Conservation (phyloP, 495 filamentous ascomycete species). For the Arthonia radiata region DNA sequence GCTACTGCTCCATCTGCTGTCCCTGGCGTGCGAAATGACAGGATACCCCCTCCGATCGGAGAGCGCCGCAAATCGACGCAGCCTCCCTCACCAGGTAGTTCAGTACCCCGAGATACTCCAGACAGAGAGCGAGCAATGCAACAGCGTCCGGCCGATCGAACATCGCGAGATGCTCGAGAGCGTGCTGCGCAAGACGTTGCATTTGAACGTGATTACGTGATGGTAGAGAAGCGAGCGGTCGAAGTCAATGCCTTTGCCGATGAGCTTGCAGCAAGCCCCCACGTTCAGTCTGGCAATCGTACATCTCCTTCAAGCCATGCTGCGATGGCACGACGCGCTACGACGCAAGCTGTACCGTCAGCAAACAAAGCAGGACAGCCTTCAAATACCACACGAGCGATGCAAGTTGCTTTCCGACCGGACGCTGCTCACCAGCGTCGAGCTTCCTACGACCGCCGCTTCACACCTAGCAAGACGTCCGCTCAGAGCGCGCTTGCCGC, state of each 20-base stretch:
- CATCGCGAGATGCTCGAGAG: slow-evolving; percentile 35
- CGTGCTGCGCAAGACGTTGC: slow-evolving; percentile 66
- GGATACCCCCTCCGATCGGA: slow-evolving; percentile 4
- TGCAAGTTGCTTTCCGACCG: slow-evolving; percentile 40
- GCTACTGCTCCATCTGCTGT: no score
- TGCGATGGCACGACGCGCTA: slow-evolving; percentile 40
- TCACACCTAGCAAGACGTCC: slow-evolving; percentile 50
- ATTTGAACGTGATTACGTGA: slow-evolving; percentile 78
- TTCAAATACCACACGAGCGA: slow-evolving; percentile 29
- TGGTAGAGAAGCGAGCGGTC: slow-evolving; percentile 83
- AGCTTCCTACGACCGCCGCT: slow-evolving; percentile 55
- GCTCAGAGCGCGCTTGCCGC: slow-evolving; percentile 80
- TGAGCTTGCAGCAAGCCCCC: slow-evolving; percentile 59
- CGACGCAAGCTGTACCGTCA: slow-evolving; percentile 31
- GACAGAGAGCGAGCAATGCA: slow-evolving; percentile 10
- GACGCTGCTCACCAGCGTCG: slow-evolving; percentile 38
- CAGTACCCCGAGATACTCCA: slow-evolving; percentile 18
- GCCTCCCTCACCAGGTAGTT: slow-evolving; percentile 20
- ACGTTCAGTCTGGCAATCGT: slow-evolving; percentile 6
- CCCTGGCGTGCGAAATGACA: not conserved
- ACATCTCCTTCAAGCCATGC: slow-evolving; percentile 10
- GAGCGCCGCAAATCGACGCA: slow-evolving; percentile 25
- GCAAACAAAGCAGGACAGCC: slow-evolving; percentile 32
- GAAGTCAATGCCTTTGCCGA: slow-evolving; percentile 96
- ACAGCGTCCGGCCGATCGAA: slow-evolving; percentile 11